Conservation (phyloP, 768 basidiomycete genomes). For the Daedaleopsis nitida region DNA sequence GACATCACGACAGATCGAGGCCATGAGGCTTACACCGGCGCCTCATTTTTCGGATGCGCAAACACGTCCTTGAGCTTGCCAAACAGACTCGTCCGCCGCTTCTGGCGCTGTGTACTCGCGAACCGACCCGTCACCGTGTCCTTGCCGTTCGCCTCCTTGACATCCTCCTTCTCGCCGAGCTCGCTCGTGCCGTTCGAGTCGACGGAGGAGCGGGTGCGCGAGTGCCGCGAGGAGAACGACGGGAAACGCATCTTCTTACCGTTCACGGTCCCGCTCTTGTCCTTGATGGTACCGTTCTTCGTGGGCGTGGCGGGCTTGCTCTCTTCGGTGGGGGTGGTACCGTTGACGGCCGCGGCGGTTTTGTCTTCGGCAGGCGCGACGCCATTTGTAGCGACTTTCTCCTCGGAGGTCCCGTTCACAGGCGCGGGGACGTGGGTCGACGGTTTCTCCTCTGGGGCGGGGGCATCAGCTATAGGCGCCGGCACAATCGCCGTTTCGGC, state of each 20-base stretch:
- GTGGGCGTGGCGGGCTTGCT: slow-evolving; percentile 6
- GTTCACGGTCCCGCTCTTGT: slow-evolving; percentile 2
- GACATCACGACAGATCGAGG: neutral
- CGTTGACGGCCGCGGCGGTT: neutral
- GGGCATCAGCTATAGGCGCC: neutral
- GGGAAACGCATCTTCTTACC: slow-evolving; percentile 29
- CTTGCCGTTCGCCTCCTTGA: slow-evolving; percentile 1
- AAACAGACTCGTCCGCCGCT: slow-evolving; percentile 33
- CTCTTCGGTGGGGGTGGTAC: neutral
- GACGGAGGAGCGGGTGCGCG: slow-evolving; percentile 17
- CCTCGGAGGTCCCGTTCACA: slow-evolving; percentile 6
- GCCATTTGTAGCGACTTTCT: slow-evolving; percentile 10
- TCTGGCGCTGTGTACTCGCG: slow-evolving; percentile 26
- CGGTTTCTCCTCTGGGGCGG: slow-evolving; percentile 14
- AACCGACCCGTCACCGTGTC: slow-evolving; percentile 12
- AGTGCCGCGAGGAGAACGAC: slow-evolving; percentile 26
- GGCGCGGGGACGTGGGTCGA: slow-evolving; percentile 8
- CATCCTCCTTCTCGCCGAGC: slow-evolving; percentile 14
- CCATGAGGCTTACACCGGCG: slow-evolving; percentile 6
- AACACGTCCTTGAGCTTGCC: slow-evolving; percentile 35
- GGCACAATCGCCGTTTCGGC: slow-evolving; percentile 10
- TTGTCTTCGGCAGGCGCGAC: neutral
- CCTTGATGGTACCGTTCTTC: slow-evolving; percentile 5
- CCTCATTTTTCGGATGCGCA: slow-evolving; percentile 13
- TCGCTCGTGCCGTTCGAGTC: slow-evolving; percentile 16